Evolutionary conservation across 2,329 filamentous ascomycete species (phyloP), one percentile per base, ranked within the genome.

Genomic region (Fusarium sp.): DNA sequence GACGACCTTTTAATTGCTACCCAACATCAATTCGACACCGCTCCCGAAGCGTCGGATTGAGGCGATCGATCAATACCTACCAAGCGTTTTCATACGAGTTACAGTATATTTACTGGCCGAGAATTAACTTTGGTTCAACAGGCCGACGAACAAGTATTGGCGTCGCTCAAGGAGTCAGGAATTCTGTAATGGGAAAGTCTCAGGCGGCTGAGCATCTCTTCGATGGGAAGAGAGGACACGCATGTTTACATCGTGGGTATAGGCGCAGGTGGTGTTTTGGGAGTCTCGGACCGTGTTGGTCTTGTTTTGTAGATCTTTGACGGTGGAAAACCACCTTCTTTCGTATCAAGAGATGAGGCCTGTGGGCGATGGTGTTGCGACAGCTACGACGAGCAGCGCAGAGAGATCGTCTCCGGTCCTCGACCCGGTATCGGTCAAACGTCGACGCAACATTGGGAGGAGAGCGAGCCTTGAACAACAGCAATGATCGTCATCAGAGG

Each of bases 251-350:
- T 76, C 74, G 72, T 77, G 72, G 75, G 77, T 71, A 72, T 76
- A 59, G 73, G 74, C 75, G 74, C 74, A 72, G 66, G 61, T 64
- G 76, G 74, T 77, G 75, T 79, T 79, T 78, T 78, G 69, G 69
- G 83, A 75, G 65, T 83, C 74, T 84, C 75, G 36, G 74, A 69
- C 67, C 59, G 35, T 73, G 55, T 48, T 65, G 77, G 78, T 67
- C 75, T 79, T 79, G 78, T 80, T 82, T 79, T 82, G 81, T 83
- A 84, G 81, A 82, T 84, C 85, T 85, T 85, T 82, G 80, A 83
- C 80, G 81, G 80, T 83, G 81, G 82, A 83, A 80, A 81, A 85
- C 82, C 80, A 83, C 80, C 80, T 80, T 84, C 80, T 81, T 77
- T 76, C 74, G 80, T 80, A 81, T 82, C 83, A 83, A 84, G 82